Evolutionary conservation across 352 stramenopile species (phyloP).

Genomic region (Phytopythium ostracodes): DNA sequence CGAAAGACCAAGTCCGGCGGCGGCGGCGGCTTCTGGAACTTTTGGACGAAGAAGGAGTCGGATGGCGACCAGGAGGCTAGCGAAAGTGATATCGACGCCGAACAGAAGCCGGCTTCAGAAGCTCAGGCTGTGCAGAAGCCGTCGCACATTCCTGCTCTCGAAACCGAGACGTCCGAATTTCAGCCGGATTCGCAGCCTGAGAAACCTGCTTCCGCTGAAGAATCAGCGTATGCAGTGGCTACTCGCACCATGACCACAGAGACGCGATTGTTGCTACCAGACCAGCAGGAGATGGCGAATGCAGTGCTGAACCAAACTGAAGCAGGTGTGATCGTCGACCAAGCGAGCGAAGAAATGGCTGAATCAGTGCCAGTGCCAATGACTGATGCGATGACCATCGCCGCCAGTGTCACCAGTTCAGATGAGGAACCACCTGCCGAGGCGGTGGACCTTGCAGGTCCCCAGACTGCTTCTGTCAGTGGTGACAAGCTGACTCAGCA

Average conservation of each 20-base stretch:
- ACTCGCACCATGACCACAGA: background rate
- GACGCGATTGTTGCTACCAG: background rate
- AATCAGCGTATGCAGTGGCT: background rate
- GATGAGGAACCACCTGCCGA: background rate
- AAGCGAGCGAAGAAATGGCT: too few relatives aligned
- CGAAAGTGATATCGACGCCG: background rate
- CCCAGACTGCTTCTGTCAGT: background rate
- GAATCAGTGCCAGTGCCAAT: background rate
- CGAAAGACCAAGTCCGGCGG: conserved; percentile 8
- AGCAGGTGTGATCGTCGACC: background rate
- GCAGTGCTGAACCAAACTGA: background rate
- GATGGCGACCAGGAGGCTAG: background rate
- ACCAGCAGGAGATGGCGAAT: background rate
- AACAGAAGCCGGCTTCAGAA: background rate
- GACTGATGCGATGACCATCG: background rate
- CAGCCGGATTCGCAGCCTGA: background rate
- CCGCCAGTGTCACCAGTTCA: background rate
- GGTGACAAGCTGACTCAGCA: background rate
- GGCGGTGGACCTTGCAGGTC: background rate
- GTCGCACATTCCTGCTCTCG: background rate
- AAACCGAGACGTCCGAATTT: background rate
- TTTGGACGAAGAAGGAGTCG: conserved; percentile 12
- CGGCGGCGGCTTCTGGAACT: conserved; percentile 20
- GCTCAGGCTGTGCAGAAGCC: background rate
- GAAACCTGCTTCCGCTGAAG: background rate